Evolutionary conservation across 805 yeast genomes (phyloP).

Genomic region (Candida palmyrensis): DNA sequence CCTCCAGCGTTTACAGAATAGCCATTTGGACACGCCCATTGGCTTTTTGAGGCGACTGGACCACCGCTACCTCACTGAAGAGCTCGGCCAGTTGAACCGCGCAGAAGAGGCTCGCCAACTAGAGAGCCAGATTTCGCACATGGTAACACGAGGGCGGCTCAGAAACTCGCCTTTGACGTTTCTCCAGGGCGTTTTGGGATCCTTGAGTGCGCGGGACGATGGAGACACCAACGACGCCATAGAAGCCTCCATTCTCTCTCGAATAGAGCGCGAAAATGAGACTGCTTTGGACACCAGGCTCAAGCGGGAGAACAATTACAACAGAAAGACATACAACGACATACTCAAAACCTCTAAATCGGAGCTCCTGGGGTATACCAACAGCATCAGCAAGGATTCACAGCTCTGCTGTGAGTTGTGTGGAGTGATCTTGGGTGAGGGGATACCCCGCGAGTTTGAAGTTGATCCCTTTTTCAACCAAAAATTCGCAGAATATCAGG

Average conservation of each 20-base stretch:
- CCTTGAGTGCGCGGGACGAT: neutral
- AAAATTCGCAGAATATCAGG: constrained; percentile 18
- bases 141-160: constrained; percentile 1
- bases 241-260: constrained; percentile 29
- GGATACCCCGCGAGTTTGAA: constrained; percentile 52
- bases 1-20: neutral
- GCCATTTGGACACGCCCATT: neutral
- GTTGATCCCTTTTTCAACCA: constrained; percentile 29
- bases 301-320: constrained; percentile 25
- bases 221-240: constrained; percentile 7
- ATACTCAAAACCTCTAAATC: constrained; percentile 21
- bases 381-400: constrained; percentile 15
- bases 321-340: constrained; percentile 22
- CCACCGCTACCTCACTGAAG: neutral
- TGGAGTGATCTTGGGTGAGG: constrained; percentile 68
- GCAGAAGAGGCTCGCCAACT: neutral
- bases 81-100: neutral
- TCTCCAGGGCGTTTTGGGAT: constrained; percentile 1
- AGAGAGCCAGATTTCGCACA: neutral
- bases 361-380: constrained; percentile 25
- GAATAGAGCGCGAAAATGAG: constrained; percentile 38
- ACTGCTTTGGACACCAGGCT: constrained; percentile 27
- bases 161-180: constrained; percentile 1
- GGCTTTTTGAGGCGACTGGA: too few species aligned
- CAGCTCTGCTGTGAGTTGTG: constrained; percentile 53